Evolutionary conservation across 106 monocot genomes (phyloP).

Genomic region (Phalaenopsis equestris): DNA sequence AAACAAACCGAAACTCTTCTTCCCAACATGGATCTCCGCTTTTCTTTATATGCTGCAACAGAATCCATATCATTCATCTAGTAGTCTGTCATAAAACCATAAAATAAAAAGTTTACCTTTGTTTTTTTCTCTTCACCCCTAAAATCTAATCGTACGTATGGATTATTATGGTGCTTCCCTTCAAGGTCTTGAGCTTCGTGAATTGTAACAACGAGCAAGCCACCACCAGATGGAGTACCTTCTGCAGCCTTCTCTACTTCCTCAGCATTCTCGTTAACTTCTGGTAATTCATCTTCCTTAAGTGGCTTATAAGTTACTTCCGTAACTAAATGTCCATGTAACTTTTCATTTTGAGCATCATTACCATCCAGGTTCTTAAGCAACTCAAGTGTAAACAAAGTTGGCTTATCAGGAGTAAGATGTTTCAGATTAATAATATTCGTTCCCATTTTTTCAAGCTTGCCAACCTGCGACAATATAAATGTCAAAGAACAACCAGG

Average conservation of each 20-base stretch:
- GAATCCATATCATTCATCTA: background rate
- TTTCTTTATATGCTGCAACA: conserved; percentile 77
- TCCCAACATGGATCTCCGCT: conserved; percentile 91
- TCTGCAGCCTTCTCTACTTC: conserved; percentile 59
- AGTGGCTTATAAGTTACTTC: conserved; percentile 81
- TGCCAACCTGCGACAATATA: conserved; percentile 50
- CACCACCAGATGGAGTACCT: conserved; percentile 61
- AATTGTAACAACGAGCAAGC: conserved; percentile 67
- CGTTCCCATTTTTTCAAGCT: conserved; percentile 83
- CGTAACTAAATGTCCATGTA: conserved; percentile 46
- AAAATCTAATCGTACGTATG: conserved; percentile 63
- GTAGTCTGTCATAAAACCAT: background rate
- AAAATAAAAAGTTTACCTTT: conserved; percentile 31
- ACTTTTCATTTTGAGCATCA: conserved; percentile 39
- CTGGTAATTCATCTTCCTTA: conserved; percentile 52
- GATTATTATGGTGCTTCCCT: conserved; percentile 88
- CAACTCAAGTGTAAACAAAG: conserved; percentile 57
- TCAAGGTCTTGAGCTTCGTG: conserved; percentile 87
- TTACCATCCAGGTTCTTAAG: conserved; percentile 70
- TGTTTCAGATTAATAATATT: conserved; percentile 59
- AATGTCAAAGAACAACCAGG: background rate
- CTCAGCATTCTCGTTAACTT: conserved; percentile 17
- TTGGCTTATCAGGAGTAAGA: conserved; percentile 65
- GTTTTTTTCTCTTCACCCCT: conserved; percentile 81
- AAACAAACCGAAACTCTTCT: conserved; percentile 72